Evolutionary conservation across 345 rosid species (phyloP).

Genomic region (Aegle marmelos): DNA sequence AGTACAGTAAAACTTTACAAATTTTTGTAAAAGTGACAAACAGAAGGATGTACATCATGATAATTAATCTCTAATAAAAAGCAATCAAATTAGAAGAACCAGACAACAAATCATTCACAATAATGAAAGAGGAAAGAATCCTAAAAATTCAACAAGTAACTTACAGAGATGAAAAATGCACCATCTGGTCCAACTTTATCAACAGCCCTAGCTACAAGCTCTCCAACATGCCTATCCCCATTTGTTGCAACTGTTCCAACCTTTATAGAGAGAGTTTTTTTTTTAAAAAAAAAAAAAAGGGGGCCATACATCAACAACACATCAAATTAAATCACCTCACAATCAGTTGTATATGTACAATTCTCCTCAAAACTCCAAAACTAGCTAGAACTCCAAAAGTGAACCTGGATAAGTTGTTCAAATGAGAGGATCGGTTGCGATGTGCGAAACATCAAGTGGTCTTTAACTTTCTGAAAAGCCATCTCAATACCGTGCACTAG

Average conservation of each 20-base stretch:
- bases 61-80: background rate
- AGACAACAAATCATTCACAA: background rate
- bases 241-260: slow-evolving; percentile 47
- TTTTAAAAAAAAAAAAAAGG: no score
- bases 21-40: no score
- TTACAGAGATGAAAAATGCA: slow-evolving; percentile 39
- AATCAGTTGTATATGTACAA: background rate
- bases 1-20: background rate
- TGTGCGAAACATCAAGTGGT: background rate
- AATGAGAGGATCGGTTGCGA: no score
- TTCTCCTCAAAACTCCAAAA: background rate
- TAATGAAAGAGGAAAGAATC: background rate
- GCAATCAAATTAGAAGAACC: background rate
- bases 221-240: slow-evolving; percentile 52
- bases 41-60: no score
- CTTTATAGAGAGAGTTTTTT: no score
- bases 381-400: no score
- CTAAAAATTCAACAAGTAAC: background rate
- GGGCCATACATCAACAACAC: no score
- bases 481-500: background rate
- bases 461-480: background rate
- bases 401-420: background rate
- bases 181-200: slow-evolving; percentile 54
- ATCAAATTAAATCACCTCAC: background rate
- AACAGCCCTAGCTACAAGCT: slow-evolving; percentile 52